Percentiles rank a stretch among this genome's conserved stretches.
Evolutionary conservation across 2,329 filamentous ascomycete species (phyloP).

Genomic region (Fusarium buharicum): DNA sequence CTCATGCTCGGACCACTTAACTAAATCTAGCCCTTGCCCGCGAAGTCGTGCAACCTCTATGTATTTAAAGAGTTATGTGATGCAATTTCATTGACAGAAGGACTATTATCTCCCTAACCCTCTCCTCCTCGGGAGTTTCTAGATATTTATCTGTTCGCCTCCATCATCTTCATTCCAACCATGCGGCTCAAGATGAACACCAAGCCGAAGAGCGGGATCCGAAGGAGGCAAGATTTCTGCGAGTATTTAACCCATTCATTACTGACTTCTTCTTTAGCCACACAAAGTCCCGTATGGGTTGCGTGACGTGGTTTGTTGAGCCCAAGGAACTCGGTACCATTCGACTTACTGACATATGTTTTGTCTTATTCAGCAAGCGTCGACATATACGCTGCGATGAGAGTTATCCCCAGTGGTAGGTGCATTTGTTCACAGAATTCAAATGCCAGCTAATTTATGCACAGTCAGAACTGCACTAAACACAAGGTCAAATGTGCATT

Average conservation of each 20-base stretch:
- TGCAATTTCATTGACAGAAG: background rate
- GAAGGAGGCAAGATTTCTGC: slow-evolving; percentile 17
- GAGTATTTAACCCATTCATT: background rate
- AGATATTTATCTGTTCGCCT: background rate
- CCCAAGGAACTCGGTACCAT: background rate
- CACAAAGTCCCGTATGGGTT: slow-evolving; percentile 30
- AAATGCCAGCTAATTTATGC: background rate
- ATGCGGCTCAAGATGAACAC: slow-evolving; percentile 6
- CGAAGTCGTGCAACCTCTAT: background rate
- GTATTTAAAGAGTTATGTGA: background rate
- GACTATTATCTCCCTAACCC: background rate
- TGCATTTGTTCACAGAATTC: background rate
- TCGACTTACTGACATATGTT: slow-evolving; percentile 11
- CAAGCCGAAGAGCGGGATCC: slow-evolving; percentile 15
- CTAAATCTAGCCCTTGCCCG: background rate
- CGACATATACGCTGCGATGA: slow-evolving; percentile 31
- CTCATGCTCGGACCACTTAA: background rate
- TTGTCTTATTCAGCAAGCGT: slow-evolving; percentile 22
- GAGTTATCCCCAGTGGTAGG: slow-evolving; percentile 29
- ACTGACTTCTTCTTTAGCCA: slow-evolving; percentile 14
- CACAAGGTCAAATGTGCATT: slow-evolving; percentile 32
- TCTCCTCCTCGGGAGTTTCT: background rate
- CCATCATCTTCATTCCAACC: background rate
- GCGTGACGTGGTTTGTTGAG: slow-evolving; percentile 30
- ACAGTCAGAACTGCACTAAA: slow-evolving; percentile 31